Base-by-base conservation (phyloP, 768 basidiomycete species). In the Amanita fuliginea region DNA sequence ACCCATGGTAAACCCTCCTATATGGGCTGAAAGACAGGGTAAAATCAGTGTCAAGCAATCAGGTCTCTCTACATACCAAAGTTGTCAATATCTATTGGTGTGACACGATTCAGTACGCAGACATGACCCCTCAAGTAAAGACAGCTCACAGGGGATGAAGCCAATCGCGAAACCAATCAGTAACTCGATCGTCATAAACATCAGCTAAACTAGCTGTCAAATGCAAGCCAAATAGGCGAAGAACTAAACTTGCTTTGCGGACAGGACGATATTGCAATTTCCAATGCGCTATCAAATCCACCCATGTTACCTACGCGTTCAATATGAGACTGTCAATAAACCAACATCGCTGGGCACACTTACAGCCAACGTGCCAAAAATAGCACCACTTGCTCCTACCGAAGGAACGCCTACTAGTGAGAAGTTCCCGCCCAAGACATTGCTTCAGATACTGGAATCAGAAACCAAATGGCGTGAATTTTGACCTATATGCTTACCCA, bases 261-360 rank as follows among this genome's bases (percentile, higher is more conserved):
- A 76, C 79, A 8, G 95, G 96, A 51, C 80, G 74, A 59, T 87
- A 81, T 47, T 91, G 82, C 58, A 91, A 85, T 57, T 78, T 76
- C 95, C 95, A 98, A 59, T 98, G 95, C 3, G 92, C 81, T 35
- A 91, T 72, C 11, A 98, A 69, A 60, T 95, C 95, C 6, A 95
- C 82, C 83, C 89, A 89, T 21, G 81, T 81, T 21, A 86, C 77
- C 80, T 80, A 43, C 13, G 14, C 26, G 19, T n/a, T 18, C 9
- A 8, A 26, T 8, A 6, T 22, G 21, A 28, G 16, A 26, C 37
- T 22, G 28, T 36, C 32, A 48, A 13, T 28, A 21, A 42, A 21
- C 6, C 13, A 33, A 28, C 1, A 16, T 21, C 22, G 3, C 9
- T 45, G 16, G 22, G 7, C 24, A 18, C 28, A 62, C 76, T 51